These are phyloP conservation scores for Exophiala spinifera DNA, from an alignment of 2,329 filamentous ascomycete genomes.

Conservation along the genomic window DNA sequence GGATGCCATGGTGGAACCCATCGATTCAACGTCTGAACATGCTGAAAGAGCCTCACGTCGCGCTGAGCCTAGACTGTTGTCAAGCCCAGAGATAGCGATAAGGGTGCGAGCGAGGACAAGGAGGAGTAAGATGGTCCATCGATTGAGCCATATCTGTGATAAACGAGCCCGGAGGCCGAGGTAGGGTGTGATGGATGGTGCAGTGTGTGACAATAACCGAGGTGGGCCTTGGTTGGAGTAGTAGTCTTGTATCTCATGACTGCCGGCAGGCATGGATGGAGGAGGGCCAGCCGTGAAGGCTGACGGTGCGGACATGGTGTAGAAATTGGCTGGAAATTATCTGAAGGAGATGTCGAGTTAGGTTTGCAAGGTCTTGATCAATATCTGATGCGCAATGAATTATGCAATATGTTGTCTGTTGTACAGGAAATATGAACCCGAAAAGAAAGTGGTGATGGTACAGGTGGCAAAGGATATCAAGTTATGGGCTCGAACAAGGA, in stretches of 20 bases:
- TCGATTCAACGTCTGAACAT: conserved; percentile 86
- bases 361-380: background rate
- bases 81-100: conserved; percentile 68
- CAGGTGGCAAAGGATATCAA: conserved; percentile 14
- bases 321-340: conserved; percentile 27
- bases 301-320: conserved; percentile 30
- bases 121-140: conserved; percentile 87
- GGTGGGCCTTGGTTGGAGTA: conserved; percentile 53
- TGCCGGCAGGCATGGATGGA: conserved; percentile 57
- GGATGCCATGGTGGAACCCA: conserved; percentile 92
- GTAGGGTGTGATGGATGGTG: conserved; percentile 78
- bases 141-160: conserved; percentile 96
- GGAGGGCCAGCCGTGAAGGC: conserved; percentile 54
- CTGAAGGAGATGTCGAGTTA: conserved; percentile 10
- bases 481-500: conserved; percentile 17
- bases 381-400: background rate
- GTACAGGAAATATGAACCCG: background rate
- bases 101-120: conserved; percentile 80
- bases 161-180: conserved; percentile 83
- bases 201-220: conserved; percentile 59
- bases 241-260: conserved; percentile 61
- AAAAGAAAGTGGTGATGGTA: conserved; percentile 5
- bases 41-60: conserved; percentile 79
- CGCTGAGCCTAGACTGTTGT: conserved; percentile 71
- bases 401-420: background rate